phyloP scores from a whole-genome alignment of 345 rosid genomes.

The Eucalyptus coolabah region DNA sequence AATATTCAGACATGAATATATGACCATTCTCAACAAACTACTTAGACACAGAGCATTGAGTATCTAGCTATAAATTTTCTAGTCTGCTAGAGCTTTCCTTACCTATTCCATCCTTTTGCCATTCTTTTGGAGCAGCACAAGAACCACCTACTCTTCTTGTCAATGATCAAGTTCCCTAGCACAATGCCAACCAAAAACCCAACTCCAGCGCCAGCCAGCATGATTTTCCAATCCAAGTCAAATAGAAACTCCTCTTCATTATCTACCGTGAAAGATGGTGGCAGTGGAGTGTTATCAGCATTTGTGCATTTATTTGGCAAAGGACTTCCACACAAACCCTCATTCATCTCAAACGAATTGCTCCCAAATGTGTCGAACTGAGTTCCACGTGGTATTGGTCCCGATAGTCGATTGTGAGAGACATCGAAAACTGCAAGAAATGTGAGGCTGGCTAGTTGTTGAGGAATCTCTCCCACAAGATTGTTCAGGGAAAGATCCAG shows the following conservation, averaged over 20 bases:
- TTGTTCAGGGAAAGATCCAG: neutral
- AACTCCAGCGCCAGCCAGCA: fast-evolving
- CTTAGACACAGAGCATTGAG: neutral
- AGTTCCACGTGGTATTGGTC: neutral
- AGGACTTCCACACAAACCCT: neutral
- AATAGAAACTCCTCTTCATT: neutral
- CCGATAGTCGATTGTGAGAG: neutral
- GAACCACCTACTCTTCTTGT: neutral
- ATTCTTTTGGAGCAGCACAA: neutral
- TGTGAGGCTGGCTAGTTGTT: neutral
- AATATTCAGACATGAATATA: neutral
- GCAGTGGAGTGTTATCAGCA: neutral
- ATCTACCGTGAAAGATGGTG: neutral
- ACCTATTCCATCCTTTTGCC: neutral
- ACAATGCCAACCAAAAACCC: neutral
- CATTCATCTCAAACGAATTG: neutral
- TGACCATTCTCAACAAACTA: neutral
- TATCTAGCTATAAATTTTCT: neutral
- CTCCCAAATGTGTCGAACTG: neutral
- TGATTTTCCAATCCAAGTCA: neutral
- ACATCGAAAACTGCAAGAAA: neutral
- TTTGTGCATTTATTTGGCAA: neutral
- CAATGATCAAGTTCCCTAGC: neutral
- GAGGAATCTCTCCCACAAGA: neutral
- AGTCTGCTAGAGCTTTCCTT: neutral